A percentile compares a stretch with the other conserved stretches of the same genome.
These are phyloP conservation scores for Zasmidium angulare DNA, from an alignment of 2,329 filamentous ascomycete genomes.

Conservation along the genomic window DNA sequence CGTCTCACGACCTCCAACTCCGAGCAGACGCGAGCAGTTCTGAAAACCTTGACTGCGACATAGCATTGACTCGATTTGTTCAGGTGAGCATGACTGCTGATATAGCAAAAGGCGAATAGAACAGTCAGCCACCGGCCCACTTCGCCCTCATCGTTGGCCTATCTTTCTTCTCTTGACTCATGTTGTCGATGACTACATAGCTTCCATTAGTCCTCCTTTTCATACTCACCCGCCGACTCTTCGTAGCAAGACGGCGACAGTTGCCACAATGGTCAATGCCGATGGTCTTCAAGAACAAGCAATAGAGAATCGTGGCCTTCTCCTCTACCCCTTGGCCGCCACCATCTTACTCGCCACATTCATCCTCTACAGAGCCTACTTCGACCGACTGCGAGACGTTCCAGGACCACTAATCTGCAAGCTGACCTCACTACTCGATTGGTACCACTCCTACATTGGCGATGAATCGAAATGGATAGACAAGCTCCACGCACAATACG, in stretches of 20 bases:
- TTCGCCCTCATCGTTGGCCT: background rate
- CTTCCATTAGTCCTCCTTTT: background rate
- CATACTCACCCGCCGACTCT: too few relatives aligned
- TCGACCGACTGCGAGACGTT: constrained; percentile 36
- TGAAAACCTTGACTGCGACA: background rate
- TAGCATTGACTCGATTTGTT: background rate
- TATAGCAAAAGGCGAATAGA: background rate
- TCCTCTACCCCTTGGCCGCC: background rate
- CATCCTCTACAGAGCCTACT: constrained; percentile 34
- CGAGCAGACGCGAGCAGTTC: background rate
- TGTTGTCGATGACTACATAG: background rate
- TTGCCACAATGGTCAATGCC: background rate
- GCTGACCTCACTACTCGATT: constrained; percentile 29
- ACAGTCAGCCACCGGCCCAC: background rate
- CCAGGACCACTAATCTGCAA: constrained; percentile 32
- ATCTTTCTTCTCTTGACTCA: background rate
- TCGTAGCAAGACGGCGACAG: too few relatives aligned
- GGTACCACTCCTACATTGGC: constrained; percentile 33
- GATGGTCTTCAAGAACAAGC: background rate
- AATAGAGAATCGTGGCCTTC: background rate
- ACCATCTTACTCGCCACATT: constrained; percentile 9
- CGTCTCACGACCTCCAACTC: background rate
- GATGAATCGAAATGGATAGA: constrained; percentile 28
- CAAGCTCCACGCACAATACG: constrained; percentile 61
- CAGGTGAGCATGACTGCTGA: background rate